Evolutionary conservation across 257 asterid species (phyloP), one percentile per base, ranked within the genome.

Genomic region (Rauvolfia tetraphylla): DNA sequence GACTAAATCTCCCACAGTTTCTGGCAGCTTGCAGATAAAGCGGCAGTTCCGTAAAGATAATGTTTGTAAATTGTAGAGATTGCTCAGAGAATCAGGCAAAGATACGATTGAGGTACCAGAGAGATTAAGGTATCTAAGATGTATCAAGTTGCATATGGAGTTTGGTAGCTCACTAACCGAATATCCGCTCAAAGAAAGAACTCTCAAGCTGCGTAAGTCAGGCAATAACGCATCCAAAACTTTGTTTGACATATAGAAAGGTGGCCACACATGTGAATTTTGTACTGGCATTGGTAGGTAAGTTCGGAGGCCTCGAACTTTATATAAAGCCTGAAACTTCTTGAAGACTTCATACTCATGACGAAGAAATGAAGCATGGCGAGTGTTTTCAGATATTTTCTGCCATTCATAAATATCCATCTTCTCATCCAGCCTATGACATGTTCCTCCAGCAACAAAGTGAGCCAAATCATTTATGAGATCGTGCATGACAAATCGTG

Each of bases 41-140:
- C 88, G 87, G 42, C 96, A 90, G 77, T 87, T 87, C 6, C 85
- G 72, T 25, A 90, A 53, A 2, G 88, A 90, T 73, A 90, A 75
- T n/a, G 89, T 88, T 73, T 88, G 87, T 67, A 76, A 72, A 31
- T 76, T 75, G 69, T 85, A 73, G 25, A 76, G 80, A 23, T 76
- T 68, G 51, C 75, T 57, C 53, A 76, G 72, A 68, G 74, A 57
- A 68, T 77, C 48, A 6, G 79, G 63, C 80, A 76, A 76, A 53
- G 77, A 46, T 29, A 75, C 25, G 25, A 38, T 39, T 14, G 65
- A 73, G 23, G 74, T 76, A 17, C 48, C 68, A 17, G 70, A 58
- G 12, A 61, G 67, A 27, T 49, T 42, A 72, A 58, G 76, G 42
- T 38, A 53, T 68, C 82, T 76, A 65, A 79, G 75, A 79, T 73